Evolutionary conservation across 2,329 filamentous ascomycete genomes (phyloP).

Genomic region (Neofusicoccum parvum): DNA sequence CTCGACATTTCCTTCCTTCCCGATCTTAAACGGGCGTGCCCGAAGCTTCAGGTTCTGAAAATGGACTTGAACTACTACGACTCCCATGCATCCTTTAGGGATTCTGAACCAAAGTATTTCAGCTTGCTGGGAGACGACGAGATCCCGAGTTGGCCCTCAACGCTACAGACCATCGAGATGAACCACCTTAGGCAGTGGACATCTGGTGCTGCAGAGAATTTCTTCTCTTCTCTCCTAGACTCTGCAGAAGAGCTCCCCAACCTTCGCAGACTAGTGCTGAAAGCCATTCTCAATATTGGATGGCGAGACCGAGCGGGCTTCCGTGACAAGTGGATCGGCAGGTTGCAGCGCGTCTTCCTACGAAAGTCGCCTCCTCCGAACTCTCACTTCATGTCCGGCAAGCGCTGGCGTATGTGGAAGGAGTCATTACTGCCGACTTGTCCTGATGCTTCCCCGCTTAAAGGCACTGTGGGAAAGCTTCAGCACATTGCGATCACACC

Average conservation of each 20-base stretch:
- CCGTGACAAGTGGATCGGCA: conserved; percentile 74
- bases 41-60: conserved; percentile 67
- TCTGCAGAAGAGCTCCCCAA: conserved; percentile 66
- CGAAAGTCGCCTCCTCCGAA: conserved; percentile 50
- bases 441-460: not conserved
- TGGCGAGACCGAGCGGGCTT: conserved; percentile 84
- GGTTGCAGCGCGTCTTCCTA: conserved; percentile 68
- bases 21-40: conserved; percentile 67
- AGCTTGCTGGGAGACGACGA: conserved; percentile 64
- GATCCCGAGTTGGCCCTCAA: conserved; percentile 75
- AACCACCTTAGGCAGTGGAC: conserved; percentile 77
- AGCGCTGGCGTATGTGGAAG: conserved; percentile 47
- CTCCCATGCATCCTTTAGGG: conserved; percentile 66
- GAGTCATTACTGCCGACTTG: conserved; percentile 18
- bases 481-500: conserved; percentile 9
- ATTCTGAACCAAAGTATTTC: conserved; percentile 75
- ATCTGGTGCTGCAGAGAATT: conserved; percentile 68
- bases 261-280: conserved; percentile 71
- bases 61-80: conserved; percentile 82
- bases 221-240: conserved; percentile 78
- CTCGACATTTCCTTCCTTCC: conserved; percentile 76
- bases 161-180: conserved; percentile 71
- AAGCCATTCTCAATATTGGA: conserved; percentile 69
- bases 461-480: not conserved
- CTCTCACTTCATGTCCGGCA: conserved; percentile 44